phyloP scores from a whole-genome alignment of 495 filamentous ascomycete species.

The Darksidea phi region DNA sequence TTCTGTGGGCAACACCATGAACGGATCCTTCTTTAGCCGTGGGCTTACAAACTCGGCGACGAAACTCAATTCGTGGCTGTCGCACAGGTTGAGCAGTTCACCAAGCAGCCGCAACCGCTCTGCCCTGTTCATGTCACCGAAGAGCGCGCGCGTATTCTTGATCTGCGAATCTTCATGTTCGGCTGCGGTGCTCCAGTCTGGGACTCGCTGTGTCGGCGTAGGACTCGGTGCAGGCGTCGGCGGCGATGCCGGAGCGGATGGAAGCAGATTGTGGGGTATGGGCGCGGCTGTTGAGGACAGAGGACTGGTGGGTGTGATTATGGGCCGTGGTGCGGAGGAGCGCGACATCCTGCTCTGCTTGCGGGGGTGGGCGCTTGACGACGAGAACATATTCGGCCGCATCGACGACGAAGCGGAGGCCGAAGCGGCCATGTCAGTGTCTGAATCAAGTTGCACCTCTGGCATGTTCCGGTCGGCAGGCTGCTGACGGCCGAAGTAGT shows the following conservation, averaged over 20 bases:
- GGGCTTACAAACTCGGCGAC: conserved; percentile 91
- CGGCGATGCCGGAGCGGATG: conserved; percentile 66
- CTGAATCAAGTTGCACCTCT: conserved; percentile 21
- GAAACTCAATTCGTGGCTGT: conserved; percentile 91
- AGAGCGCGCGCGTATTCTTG: conserved; percentile 55
- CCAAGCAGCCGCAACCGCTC: conserved; percentile 68
- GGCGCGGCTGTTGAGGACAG: conserved; percentile 43
- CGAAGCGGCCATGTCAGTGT: conserved; percentile 28
- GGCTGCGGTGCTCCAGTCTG: conserved; percentile 58
- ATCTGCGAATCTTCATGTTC: conserved; percentile 59
- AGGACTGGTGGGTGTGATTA: conserved; percentile 54
- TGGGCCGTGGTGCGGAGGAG: conserved; percentile 45
- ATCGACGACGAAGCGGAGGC: conserved; percentile 14
- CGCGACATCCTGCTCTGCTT: conserved; percentile 33
- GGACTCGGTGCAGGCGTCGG: conserved; percentile 69
- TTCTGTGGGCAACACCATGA: conserved; percentile 84
- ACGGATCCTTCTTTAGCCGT: conserved; percentile 91
- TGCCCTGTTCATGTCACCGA: conserved; percentile 53
- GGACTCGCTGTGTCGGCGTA: conserved; percentile 59
- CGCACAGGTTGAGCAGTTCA: conserved; percentile 85
- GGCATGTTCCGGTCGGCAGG: conserved; percentile 7
- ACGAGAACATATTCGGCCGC: conserved; percentile 31
- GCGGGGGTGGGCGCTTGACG: conserved; percentile 29
- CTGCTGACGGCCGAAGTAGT: conserved; percentile 12
- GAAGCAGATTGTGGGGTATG: conserved; percentile 58